These are phyloP conservation scores for Yamadazyma olivae DNA, from an alignment of 805 yeast species.

Conservation along the genomic window DNA sequence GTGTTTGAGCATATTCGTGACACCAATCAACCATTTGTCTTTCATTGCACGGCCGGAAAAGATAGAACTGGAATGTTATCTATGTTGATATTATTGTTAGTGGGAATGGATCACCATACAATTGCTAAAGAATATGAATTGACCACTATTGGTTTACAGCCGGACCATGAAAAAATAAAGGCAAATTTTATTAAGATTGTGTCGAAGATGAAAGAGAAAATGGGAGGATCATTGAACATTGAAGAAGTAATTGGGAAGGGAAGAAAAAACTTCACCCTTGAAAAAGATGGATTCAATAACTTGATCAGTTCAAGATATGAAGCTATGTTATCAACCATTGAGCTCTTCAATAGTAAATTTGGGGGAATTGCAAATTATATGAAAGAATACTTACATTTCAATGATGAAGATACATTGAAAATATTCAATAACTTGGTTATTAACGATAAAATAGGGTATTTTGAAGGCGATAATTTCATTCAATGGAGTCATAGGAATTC, in stretches of 20 bases:
- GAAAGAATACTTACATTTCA: slow-evolving; percentile 41
- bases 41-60: slow-evolving; percentile 85
- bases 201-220: slow-evolving; percentile 24
- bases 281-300: slow-evolving; percentile 54
- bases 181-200: slow-evolving; percentile 31
- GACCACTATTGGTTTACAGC: slow-evolving; percentile 60
- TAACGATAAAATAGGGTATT: slow-evolving; percentile 13
- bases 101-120: slow-evolving; percentile 64
- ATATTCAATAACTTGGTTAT: slow-evolving; percentile 25
- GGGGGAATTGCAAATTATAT: slow-evolving; percentile 55
- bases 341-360: slow-evolving; percentile 46
- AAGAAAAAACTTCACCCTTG: slow-evolving; percentile 39
- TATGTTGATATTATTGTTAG: slow-evolving; percentile 60
- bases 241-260: slow-evolving; percentile 32
- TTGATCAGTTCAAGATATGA: slow-evolving; percentile 64
- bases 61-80: slow-evolving; percentile 79
- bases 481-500: slow-evolving; percentile 11
- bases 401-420: slow-evolving; percentile 38
- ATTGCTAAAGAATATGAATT: slow-evolving; percentile 76
- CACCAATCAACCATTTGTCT: slow-evolving; percentile 44
- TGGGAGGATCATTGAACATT: slow-evolving; percentile 17
- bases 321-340: slow-evolving; percentile 64
- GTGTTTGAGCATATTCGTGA: slow-evolving; percentile 59
- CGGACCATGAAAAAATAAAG: slow-evolving; percentile 42
- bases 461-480: slow-evolving; percentile 5